Conservation (phyloP, 1,284 basidiomycete genomes). For the Stereum hirsutum region DNA sequence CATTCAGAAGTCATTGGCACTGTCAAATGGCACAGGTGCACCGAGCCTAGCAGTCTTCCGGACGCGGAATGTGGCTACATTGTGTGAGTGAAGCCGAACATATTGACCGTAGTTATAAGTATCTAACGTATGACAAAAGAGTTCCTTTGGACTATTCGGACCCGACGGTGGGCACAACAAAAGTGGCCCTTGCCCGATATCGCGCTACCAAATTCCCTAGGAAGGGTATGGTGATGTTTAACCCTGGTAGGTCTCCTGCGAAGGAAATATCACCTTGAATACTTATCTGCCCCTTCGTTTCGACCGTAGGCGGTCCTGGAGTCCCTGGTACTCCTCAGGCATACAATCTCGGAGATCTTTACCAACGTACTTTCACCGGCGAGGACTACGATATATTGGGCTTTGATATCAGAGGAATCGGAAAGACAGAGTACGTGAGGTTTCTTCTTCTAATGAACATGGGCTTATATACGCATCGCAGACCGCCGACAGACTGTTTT, state of each 20-base stretch:
- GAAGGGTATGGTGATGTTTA: constrained; percentile 11
- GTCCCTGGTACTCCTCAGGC: neutral
- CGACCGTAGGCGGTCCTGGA: neutral
- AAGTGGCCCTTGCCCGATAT: neutral
- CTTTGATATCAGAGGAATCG: constrained; percentile 34
- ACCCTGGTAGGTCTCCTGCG: neutral
- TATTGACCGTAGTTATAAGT: neutral
- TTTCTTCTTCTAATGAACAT: too few species aligned
- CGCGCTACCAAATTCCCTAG: constrained; percentile 7
- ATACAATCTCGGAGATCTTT: neutral
- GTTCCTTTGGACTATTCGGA: neutral
- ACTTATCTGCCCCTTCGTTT: neutral
- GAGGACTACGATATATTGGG: constrained; percentile 29
- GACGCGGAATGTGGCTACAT: constrained; percentile 16
- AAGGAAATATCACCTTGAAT: too few species aligned
- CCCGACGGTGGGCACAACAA: neutral
- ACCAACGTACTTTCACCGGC: constrained; percentile 19
- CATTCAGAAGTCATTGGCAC: too few species aligned
- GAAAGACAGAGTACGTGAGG: constrained; percentile 21
- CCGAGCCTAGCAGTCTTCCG: constrained; percentile 6
- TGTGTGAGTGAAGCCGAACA: constrained; percentile 11
- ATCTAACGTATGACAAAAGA: neutral
- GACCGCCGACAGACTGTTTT: neutral
- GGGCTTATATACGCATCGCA: too few species aligned
- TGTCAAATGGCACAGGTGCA: constrained; percentile 9